These are phyloP conservation scores for Diaporthe caulivora DNA, from an alignment of 2,329 filamentous ascomycete species.

Conservation along the genomic window DNA sequence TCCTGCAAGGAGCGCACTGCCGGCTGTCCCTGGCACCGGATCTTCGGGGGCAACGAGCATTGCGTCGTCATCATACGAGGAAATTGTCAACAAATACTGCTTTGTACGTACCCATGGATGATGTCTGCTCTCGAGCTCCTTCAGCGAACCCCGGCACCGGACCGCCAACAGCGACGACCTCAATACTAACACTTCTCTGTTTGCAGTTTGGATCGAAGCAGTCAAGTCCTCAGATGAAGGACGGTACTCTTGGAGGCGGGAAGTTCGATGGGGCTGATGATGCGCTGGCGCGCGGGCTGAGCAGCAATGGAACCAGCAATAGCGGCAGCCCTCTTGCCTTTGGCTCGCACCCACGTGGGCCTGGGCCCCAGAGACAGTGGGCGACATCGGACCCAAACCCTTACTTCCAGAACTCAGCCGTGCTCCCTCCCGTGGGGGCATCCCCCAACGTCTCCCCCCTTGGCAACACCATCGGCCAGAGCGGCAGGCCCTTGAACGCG, in stretches of 20 bases:
- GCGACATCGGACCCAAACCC: constrained; percentile 50
- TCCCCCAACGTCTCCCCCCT: constrained; percentile 52
- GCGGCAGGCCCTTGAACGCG: constrained; percentile 47
- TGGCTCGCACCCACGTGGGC: constrained; percentile 48
- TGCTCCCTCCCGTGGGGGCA: constrained; percentile 47
- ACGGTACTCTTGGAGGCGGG: constrained; percentile 58
- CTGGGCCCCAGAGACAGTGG: constrained; percentile 57
- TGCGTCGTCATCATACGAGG: constrained; percentile 91
- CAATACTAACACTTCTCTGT: constrained; percentile 54
- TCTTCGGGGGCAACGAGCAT: constrained; percentile 67
- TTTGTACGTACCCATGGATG: constrained; percentile 85
- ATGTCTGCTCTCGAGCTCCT: constrained; percentile 41
- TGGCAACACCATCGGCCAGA: constrained; percentile 45
- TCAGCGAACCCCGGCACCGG: constrained; percentile 43
- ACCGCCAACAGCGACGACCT: constrained; percentile 42
- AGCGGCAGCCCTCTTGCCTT: constrained; percentile 53
- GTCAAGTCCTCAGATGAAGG: constrained; percentile 62
- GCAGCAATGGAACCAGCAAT: constrained; percentile 52
- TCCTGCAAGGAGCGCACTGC: constrained; percentile 44
- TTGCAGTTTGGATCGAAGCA: constrained; percentile 73
- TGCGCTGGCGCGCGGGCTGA: constrained; percentile 49
- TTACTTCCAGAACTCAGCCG: constrained; percentile 50
- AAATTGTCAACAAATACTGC: constrained; percentile 98
- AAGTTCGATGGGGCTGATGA: constrained; percentile 59
- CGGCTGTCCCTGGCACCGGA: constrained; percentile 58